Evolutionary conservation across 1,139 yeast species (phyloP), one percentile per base, ranked within the genome.

Genomic region (Yamadazyma kanchanaburiensis): DNA sequence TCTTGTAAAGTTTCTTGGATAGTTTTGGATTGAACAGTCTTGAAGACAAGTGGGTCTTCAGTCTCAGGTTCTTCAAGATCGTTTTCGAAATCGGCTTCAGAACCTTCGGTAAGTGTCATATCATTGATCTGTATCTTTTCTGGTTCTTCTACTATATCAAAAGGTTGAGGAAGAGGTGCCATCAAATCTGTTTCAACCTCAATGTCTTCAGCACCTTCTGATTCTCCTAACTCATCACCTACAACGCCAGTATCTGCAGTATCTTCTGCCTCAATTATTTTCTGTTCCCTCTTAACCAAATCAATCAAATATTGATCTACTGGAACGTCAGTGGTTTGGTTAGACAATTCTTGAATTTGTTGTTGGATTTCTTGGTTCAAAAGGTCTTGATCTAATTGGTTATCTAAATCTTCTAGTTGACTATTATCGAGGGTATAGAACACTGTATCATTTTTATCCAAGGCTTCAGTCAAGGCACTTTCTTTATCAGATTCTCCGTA

Each of bases 11-110:
- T 48, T 0, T 35, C 49, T 28, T 55, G 56, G 1, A 69, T 67
- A 5, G 52, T 49, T 33, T 66, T 71, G 12, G 47, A 49, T 19
- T 40, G 32, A 4, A 66, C 45, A 0, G 70, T 58, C 32, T 44
- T 55, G 47, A 66, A 66, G 0, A 53, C 29, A 1, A 66, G 60
- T 6, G n/a, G n/a, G 7, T 15, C 20, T 23, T 8, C 9, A 7
- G 8, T n/a, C 16, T 23, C 25, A 6, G 25, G 14, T 23, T 5
- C 5, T 23, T 23, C 25, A 13, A 4, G 20, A 12, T 8, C 22
- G 6, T 8, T 21, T 8, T 21, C 22, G 12, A 8, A 6, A 17
- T 31, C 35, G 10, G 30, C 26, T 32, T 56, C 62, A 3, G 60
- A 60, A 2, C 53, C 61, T 21, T 55, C 61, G 2, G 60, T 46